These are phyloP conservation scores for Pythium brassicae DNA, from an alignment of 352 stramenopile genomes.

Conservation along the genomic window DNA sequence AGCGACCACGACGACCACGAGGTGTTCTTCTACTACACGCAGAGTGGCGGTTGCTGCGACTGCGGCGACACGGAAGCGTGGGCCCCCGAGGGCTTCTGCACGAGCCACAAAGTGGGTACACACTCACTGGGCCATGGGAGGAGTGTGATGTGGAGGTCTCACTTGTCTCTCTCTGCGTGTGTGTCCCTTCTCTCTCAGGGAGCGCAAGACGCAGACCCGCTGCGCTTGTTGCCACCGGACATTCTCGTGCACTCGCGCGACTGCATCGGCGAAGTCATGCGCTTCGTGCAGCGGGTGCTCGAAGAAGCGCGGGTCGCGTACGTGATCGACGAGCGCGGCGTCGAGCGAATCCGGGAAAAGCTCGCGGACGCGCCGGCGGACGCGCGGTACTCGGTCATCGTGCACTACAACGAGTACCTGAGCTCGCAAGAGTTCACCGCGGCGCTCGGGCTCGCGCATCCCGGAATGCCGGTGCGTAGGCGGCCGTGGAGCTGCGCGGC, in stretches of 20 bases:
- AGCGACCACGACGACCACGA: conserved; percentile 93
- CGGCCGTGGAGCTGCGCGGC: neutral
- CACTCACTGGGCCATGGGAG: no score
- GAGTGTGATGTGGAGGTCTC: no score
- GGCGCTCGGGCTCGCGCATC: conserved; percentile 64
- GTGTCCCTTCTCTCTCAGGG: conserved; percentile 22
- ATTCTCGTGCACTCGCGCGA: conserved; percentile 51
- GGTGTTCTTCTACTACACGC: conserved; percentile 93
- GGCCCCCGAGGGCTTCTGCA: conserved; percentile 94
- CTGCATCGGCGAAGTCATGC: conserved; percentile 68
- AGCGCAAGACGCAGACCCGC: conserved; percentile 66
- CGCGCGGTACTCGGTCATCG: conserved; percentile 83
- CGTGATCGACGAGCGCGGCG: conserved; percentile 42
- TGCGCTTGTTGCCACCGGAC: conserved; percentile 49
- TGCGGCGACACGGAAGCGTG: conserved; percentile 97
- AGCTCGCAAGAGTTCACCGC: conserved; percentile 81
- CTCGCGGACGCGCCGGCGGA: conserved; percentile 46
- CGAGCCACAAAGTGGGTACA: conserved; percentile 78
- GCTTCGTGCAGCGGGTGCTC: conserved; percentile 55
- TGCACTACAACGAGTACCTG: conserved; percentile 94
- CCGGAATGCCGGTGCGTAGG: conserved; percentile 52
- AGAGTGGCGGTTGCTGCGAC: conserved; percentile 97
- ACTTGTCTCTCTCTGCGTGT: no score
- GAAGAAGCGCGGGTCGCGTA: conserved; percentile 58
- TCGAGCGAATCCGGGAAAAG: conserved; percentile 45